phyloP scores from a whole-genome alignment of 495 filamentous ascomycete genomes.

The Pyrenula massariospora region DNA sequence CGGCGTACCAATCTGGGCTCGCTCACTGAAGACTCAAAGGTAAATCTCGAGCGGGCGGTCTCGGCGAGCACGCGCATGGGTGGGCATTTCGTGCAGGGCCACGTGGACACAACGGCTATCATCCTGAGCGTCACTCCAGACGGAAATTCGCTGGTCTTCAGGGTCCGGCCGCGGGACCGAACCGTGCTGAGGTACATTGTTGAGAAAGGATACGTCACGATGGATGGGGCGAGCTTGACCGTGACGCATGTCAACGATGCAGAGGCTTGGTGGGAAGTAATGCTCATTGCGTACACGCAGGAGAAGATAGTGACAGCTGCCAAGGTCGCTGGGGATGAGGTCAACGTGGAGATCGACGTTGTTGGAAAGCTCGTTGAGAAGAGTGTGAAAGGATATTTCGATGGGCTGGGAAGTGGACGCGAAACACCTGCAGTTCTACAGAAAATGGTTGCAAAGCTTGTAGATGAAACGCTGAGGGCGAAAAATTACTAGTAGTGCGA shows the following conservation, averaged over 20 bases:
- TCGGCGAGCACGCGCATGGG: constrained; percentile 78
- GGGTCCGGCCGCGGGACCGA: constrained; percentile 59
- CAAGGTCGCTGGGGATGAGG: constrained; percentile 73
- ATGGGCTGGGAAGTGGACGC: constrained; percentile 39
- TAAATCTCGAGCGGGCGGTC: constrained; percentile 92
- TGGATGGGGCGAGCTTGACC: constrained; percentile 95
- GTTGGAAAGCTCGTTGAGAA: constrained; percentile 99
- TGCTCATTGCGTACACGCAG: constrained; percentile 98
- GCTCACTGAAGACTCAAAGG: constrained; percentile 40
- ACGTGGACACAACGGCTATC: constrained; percentile 78
- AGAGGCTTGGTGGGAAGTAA: constrained; percentile 90
- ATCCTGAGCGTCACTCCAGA: constrained; percentile 61
- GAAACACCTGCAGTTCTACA: constrained; percentile 47
- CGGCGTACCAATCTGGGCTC: constrained; percentile 87
- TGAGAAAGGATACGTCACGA: constrained; percentile 89
- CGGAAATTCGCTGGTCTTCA: constrained; percentile 76
- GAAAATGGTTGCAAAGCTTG: constrained; percentile 69
- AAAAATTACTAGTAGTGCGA: neutral
- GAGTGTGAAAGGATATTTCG: constrained; percentile 53
- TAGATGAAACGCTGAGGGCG: constrained; percentile 54
- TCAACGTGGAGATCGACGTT: constrained; percentile 98
- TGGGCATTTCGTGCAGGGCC: constrained; percentile 67
- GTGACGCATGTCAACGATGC: constrained; percentile 64
- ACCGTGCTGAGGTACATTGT: constrained; percentile 73
- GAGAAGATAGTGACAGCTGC: constrained; percentile 74